phyloP scores from a whole-genome alignment of 169 alveolate genomes.

The Neospora caninum region DNA sequence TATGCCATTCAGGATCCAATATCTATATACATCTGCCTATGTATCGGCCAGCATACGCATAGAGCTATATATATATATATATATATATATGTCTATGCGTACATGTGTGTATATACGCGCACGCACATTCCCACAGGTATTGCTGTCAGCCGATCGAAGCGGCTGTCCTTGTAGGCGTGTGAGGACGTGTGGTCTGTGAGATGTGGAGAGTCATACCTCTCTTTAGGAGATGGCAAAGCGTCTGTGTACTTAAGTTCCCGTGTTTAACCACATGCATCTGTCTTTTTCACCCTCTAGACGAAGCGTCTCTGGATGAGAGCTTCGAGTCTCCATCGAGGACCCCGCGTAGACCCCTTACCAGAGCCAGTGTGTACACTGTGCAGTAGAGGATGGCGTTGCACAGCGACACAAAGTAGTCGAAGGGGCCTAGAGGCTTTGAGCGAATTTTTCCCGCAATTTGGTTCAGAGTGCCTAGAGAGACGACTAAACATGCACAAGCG shows the following conservation, averaged over 20 bases:
- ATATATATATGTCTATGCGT: not conserved
- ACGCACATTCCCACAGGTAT: too few relatives aligned
- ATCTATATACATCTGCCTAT: not conserved
- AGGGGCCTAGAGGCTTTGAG: not conserved
- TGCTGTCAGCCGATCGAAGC: too few relatives aligned
- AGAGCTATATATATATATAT: not conserved
- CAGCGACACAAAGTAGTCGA: conserved; percentile 15
- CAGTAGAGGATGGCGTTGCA: conserved; percentile 31
- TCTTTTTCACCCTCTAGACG: too few relatives aligned
- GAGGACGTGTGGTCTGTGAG: too few relatives aligned
- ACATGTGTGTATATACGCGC: not conserved
- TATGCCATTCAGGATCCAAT: too few relatives aligned
- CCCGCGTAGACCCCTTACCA: not conserved
- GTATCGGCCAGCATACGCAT: not conserved
- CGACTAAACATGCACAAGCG: conserved; percentile 2
- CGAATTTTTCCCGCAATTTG: conserved; percentile 42
- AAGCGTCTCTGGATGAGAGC: too few relatives aligned
- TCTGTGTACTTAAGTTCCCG: too few relatives aligned
- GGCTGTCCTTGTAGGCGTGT: too few relatives aligned
- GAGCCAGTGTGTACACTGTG: not conserved
- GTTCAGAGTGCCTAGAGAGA: conserved; percentile 10
- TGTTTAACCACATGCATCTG: too few relatives aligned
- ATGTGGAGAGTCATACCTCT: too few relatives aligned
- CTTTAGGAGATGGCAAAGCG: too few relatives aligned
- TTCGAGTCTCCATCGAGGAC: too few relatives aligned